These are phyloP conservation scores for Phialemonium atrogriseum DNA, from an alignment of 2,329 filamentous ascomycete genomes.

Conservation along the genomic window DNA sequence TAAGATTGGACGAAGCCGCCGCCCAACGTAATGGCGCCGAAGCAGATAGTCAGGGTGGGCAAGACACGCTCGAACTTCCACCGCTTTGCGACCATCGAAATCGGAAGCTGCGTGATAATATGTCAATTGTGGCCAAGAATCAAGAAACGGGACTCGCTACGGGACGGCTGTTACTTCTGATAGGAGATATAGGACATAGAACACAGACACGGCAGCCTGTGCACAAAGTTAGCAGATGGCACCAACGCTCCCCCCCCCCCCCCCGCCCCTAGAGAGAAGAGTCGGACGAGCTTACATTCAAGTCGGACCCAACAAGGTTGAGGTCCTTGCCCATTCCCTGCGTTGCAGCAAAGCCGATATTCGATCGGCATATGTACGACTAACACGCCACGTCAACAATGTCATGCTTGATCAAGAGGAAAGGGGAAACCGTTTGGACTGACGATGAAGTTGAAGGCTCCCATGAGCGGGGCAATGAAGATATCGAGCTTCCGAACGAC, in stretches of 20 bases:
- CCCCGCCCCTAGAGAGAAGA: no score
- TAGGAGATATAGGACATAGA: constrained; percentile 19
- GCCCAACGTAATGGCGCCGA: constrained; percentile 37
- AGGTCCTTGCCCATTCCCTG: constrained; percentile 3
- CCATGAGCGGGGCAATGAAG: constrained; percentile 21
- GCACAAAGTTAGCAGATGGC: no score
- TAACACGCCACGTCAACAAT: no score
- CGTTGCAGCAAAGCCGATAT: constrained; percentile 2
- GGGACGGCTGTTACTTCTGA: constrained; percentile 22
- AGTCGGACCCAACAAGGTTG: not conserved
- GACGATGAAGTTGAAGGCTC: no score
- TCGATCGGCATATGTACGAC: no score
- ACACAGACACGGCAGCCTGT: constrained; percentile 30
- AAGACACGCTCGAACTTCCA: constrained; percentile 8
- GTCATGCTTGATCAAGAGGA: no score
- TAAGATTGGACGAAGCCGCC: no score
- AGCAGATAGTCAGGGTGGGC: constrained; percentile 28
- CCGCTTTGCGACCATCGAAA: constrained; percentile 14
- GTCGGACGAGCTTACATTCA: constrained; percentile 46
- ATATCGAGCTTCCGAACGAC: constrained; percentile 23
- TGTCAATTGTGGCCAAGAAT: no score
- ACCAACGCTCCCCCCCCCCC: no score
- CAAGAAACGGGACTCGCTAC: no score
- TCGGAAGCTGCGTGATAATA: no score
- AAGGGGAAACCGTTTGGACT: no score